Evolutionary conservation across 768 basidiomycete genomes (phyloP), one percentile per base, ranked within the genome.

Genomic region (Leccinum disarticulatum): DNA sequence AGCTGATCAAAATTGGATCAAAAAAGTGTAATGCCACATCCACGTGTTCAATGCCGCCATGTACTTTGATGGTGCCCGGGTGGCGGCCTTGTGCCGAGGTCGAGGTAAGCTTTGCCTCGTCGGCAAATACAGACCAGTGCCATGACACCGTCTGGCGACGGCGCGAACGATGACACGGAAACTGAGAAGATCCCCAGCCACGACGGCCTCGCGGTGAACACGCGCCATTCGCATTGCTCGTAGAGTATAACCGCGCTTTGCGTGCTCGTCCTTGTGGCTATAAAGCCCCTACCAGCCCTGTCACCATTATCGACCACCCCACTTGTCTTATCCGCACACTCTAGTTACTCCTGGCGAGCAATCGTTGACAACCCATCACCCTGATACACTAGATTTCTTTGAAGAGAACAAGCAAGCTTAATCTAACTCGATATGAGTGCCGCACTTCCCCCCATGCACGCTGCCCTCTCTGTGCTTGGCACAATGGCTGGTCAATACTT

Each of bases 261-360:
- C 55, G 53, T 36, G 58, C 33, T 46, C 36, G 19, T 56, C 59
- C 43, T 52, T 50, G 59, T 58, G 59, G 54, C 51, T 73, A 73
- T 73, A 73, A 72, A 73, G 36, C 57, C 38, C 58, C 55, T 38
- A 47, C 49, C 52, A 48, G 51, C 55, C 47, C 58, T 41, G 46
- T 31, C 36, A 35, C 33, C 27, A 57, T 54, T 57, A 58, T 53
- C 55, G 61, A 74, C 70, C 66, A 81, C 78, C 73, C 80, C 80
- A 61, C 81, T 81, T 64, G 69, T 72, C 83, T 69, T 79, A 66
- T 74, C 70, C 73, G 49, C 66, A 58, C 9, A 57, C 53, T 66
- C 52, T 14, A 67, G 35, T 54, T 49, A 65, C 69, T 75, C 73
- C 74, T 61, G 72, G 72, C 60, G 72, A 75, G 68, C 62, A 53